Base-by-base conservation (phyloP, 495 filamentous ascomycete genomes). In the Podospora sp. region DNA sequence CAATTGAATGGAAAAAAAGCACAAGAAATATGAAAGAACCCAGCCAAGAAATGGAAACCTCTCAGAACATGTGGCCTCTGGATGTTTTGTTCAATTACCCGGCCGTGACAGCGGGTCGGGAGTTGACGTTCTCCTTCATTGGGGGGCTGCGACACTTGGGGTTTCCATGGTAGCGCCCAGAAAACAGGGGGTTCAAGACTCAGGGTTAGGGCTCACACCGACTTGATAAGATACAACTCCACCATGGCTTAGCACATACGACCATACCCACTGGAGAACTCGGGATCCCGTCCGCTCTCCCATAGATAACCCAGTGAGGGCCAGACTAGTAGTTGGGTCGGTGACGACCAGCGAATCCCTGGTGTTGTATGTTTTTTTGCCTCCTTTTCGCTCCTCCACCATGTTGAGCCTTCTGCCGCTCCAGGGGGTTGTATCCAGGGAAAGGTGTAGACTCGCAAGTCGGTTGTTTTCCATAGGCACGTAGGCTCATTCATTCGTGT, bases 221-320 rank as follows among this genome's bases (percentile, higher is more conserved):
- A 2, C 40, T 18, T 46, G 5, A 46, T 46, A 46, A 46, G 2
- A 4, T 14, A 18, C 2, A 18, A 14, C 16, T 46, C 40, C 9
- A 46, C 40, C 5, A 12, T 2, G 2, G 40, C 16, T 46, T 14
- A 11, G 4, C 68, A 77, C 75, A 77, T 82, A 80, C 80, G 79
- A 80, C 80, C 81, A 82, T 75, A 81, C 62, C 73, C 72, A 72
- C 49, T 73, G 68, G 80, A 82, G 65, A 76, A 77, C 70, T 76
- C 79, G 80, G 79, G 75, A 80, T 80, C 80, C 81, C 80, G 81
- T 83, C 78, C 78, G 81, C 77, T 83, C 81, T 80, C 73, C 79
- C 80, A 72, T 80, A 78, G 75, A 75, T 73, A 78, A 80, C 72
- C 74, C 59, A 67, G 61, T 68, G 57, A 69, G 49, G 36, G 67